Conservation (phyloP, 441 rosid species). For the Pelargonium cotyledonis region DNA sequence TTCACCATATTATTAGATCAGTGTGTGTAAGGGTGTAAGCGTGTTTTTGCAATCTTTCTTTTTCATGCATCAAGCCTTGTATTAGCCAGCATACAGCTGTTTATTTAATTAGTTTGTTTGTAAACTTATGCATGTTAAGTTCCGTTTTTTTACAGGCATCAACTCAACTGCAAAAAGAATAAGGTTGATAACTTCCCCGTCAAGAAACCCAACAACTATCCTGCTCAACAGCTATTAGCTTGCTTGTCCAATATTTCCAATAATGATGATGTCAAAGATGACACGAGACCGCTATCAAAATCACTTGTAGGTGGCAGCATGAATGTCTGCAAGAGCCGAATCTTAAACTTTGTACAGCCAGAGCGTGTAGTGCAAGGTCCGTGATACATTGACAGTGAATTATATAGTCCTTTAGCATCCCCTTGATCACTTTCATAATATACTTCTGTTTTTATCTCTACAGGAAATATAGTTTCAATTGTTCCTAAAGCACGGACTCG, state of each 20-base stretch:
- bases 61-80: too few relatives aligned
- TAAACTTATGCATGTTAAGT: background rate
- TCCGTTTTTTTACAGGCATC: conserved; percentile 44
- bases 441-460: conserved; percentile 11
- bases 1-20: background rate
- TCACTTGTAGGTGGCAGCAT: conserved; percentile 73
- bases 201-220: conserved; percentile 36
- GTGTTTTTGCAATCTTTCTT: background rate
- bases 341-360: conserved; percentile 38
- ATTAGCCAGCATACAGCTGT: background rate
- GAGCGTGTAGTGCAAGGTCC: conserved; percentile 36
- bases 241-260: conserved; percentile 40
- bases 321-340: conserved; percentile 68
- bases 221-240: conserved; percentile 30
- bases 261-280: conserved; percentile 65
- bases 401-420: conserved; percentile 16
- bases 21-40: background rate
- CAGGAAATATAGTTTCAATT: conserved; percentile 42
- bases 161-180: conserved; percentile 60
- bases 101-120: background rate
- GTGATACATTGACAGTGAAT: conserved; percentile 17
- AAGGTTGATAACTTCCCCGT: conserved; percentile 46
- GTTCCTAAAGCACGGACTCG: conserved; percentile 42
- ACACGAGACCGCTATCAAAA: conserved; percentile 53
- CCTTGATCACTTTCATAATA: conserved; percentile 10